Conservation (phyloP, 805 yeast species). For the Saccharomycopsis olivae region DNA sequence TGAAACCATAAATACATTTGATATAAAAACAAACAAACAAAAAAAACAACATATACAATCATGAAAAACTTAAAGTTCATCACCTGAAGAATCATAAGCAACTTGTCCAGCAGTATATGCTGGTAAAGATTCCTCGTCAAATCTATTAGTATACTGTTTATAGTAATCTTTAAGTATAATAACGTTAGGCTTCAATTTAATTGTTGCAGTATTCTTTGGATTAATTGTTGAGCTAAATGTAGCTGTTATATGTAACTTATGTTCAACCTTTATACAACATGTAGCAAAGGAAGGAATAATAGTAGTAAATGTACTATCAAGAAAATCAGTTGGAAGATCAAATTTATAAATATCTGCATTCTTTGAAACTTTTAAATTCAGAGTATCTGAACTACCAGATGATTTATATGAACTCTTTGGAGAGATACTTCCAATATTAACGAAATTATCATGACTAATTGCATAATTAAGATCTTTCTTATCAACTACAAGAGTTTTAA, state of each 20-base stretch:
- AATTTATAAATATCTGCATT: conserved; percentile 4
- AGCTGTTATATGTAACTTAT: conserved; percentile 13
- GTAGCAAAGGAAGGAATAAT: conserved; percentile 13
- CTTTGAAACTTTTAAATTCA: neutral
- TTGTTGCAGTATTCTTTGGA: conserved; percentile 7
- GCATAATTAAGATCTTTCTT: conserved; percentile 5
- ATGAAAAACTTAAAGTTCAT: no score
- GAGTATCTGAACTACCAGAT: neutral
- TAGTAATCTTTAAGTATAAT: conserved; percentile 13
- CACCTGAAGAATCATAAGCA: no score
- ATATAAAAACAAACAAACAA: no score
- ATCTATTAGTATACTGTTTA: neutral
- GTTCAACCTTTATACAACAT: conserved; percentile 14
- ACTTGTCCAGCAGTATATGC: no score
- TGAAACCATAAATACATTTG: no score
- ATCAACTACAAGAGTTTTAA: conserved; percentile 8
- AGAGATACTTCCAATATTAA: neutral
- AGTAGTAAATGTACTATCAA: conserved; percentile 4
- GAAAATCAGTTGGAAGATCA: conserved; percentile 8
- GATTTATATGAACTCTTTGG: conserved; percentile 1
- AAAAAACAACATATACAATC: no score
- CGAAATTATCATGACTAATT: conserved; percentile 13
- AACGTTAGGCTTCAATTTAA: conserved; percentile 10
- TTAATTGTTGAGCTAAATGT: conserved; percentile 6
- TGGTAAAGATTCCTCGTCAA: neutral